Base-by-base conservation (phyloP, 768 basidiomycete species). In the Russula earlei region DNA sequence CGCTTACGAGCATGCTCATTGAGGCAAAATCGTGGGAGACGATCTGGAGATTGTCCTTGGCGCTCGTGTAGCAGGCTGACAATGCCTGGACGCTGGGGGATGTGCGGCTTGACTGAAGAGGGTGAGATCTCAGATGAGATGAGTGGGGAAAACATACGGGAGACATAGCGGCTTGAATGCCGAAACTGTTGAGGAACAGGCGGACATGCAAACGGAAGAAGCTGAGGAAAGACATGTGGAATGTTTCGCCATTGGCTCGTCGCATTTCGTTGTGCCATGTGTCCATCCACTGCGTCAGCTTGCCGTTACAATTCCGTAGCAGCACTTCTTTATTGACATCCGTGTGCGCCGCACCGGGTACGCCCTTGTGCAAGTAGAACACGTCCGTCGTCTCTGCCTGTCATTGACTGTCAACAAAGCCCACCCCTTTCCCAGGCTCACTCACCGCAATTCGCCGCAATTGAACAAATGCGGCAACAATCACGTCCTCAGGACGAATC, bases 111-210 rank as follows among this genome's bases (percentile, higher is more conserved):
- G 77, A 74, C 82, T 85, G 65, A 36, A 20, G 7, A 33, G 48
- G 31, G 55, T 40, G 49, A 61, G 19, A 45, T n/a, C 54, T 45
- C 54, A 49, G 46, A 44, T 46, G 38, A 49, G 22, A 46, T 37
- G 44, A 38, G 40, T 34, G 37, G 27, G 49, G 55, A 40, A 34
- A 20, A 72, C 79, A 64, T 63, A 80, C 84, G 50, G 81, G 75
- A 51, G 73, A 67, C 68, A 83, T 75, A 34, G 80, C 76, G 19
- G 78, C 76, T 62, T 85, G 83, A 46, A 90, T 81, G 25, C 86
- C 89, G 67, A 90, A 87, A 61, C 85, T 87, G 68, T 91, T 91
- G 67, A 91, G 69, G 71, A 91, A 91, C 48, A 92, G 75, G 58
- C 84, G 76, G 49, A 88, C 85, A 66, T 91, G 80, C 31, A 88